These are phyloP conservation scores for Rhodotorula diobovata DNA, from an alignment of 768 basidiomycete species.

Conservation along the genomic window DNA sequence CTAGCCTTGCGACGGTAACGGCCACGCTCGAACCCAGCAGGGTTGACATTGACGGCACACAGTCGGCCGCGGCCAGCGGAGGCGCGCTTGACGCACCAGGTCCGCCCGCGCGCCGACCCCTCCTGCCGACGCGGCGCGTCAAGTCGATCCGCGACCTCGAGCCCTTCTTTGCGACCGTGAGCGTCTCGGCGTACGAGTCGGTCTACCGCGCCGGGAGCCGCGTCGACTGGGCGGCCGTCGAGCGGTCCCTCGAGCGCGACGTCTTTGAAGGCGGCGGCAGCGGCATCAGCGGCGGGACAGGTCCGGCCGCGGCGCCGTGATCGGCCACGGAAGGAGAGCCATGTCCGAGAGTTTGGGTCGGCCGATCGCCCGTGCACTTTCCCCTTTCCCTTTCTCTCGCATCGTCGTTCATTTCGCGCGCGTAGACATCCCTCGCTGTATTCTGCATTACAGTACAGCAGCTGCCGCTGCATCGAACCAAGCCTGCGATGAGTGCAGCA, in stretches of 20 bases:
- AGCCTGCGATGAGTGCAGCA: too few species aligned
- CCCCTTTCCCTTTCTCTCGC: too few species aligned
- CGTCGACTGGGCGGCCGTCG: conserved; percentile 86
- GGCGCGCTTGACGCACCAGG: neutral
- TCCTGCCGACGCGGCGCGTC: conserved; percentile 54
- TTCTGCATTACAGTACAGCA: too few species aligned
- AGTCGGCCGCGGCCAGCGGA: neutral
- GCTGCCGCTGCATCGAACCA: too few species aligned
- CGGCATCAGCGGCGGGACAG: too few species aligned
- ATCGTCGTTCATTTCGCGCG: too few species aligned
- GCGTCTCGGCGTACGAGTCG: conserved; percentile 82
- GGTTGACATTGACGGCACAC: neutral
- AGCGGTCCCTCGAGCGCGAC: conserved; percentile 71
- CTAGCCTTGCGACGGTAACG: neutral
- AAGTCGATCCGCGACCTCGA: conserved; percentile 55
- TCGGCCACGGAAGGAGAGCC: too few species aligned
- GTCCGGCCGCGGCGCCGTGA: neutral
- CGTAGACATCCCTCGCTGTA: too few species aligned
- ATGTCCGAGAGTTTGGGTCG: too few species aligned
- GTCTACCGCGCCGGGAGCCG: conserved; percentile 75
- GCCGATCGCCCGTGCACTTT: neutral
- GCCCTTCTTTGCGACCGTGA: conserved; percentile 86
- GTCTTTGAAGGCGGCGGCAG: conserved; percentile 64
- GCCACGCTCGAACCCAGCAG: neutral
- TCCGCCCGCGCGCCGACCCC: conserved; percentile 57